Base-by-base conservation (phyloP, 1,139 yeast genomes). In the Kodamaea ohmeri region DNA sequence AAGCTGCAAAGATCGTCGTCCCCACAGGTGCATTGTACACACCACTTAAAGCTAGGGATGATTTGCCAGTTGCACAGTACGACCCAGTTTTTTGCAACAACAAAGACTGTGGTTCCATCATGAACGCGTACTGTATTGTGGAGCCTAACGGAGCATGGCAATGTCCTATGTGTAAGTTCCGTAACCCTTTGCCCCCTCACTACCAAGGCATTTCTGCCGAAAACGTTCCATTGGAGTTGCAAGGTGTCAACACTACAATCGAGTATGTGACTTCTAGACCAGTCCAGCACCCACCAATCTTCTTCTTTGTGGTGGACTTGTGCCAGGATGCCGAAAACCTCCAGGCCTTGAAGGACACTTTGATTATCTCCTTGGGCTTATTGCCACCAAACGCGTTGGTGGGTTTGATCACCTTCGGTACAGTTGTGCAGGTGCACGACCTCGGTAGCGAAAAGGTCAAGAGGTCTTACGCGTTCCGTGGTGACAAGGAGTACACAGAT, bases 11-110 rank as follows among this genome's bases (percentile, higher is more conserved):
- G 51, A 84, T 90, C 53, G 96, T 92, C 17, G 94, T 92, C 27
- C 98, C 99, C 13, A 83, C 94, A 24, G 96, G 97, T 28, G 86
- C 96, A 43, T 68, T 92, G 48, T 92, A 90, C 69, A 89, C 97
- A 12, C 99, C 99, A 11, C 75, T 94, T 53, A 80, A 86, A 58
- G 78, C 76, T 43, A 77, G 89, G 52, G 84, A 84, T 44, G 92
- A 84, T 49, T 70, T 90, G 48, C 83, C 92, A 14, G 66, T 85
- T 37, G 92, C 95, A 39, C 80, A 80, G 51, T 89, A 92, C 61
- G 97, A 92, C 65, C 98, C 99, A 6, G 82, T 84, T 38, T 71
- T 80, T 37, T 92, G 99, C 69, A 75, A 89, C 46, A 73, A 73
- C 46, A 78, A 83, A 35, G 79, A 80, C 43, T 92, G 99, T 73